A percentile compares a stretch with the other conserved stretches of the same genome.
Conservation (phyloP, 1,284 basidiomycete species). For the Rhodotorula mucilaginosa region DNA sequence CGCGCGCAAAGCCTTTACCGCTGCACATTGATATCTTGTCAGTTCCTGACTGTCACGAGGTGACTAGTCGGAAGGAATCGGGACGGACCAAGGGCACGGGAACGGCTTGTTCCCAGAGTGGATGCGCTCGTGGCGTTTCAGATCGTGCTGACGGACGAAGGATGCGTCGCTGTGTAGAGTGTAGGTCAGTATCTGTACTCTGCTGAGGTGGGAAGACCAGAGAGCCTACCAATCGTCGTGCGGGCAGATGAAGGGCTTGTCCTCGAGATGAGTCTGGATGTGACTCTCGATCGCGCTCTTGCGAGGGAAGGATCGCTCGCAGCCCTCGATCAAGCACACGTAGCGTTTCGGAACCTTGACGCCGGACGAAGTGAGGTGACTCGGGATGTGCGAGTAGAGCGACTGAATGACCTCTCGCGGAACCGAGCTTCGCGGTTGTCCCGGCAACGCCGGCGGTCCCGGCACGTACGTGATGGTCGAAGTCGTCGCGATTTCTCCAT, state of each 20-base stretch:
- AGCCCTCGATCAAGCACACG: conserved; percentile 51
- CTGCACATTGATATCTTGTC: conserved; percentile 38
- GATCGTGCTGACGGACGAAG: conserved; percentile 54
- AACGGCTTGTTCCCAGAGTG: conserved; percentile 53
- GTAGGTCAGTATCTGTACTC: not conserved
- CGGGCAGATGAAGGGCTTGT: conserved; percentile 54
- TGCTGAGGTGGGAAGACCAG: not conserved
- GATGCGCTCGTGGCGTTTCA: conserved; percentile 52
- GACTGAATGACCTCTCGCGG: conserved; percentile 39
- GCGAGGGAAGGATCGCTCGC: conserved; percentile 52
- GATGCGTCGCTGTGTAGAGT: conserved; percentile 37
- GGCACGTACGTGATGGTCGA: conserved; percentile 28
- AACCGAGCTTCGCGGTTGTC: conserved; percentile 26
- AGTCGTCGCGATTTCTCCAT: conserved; percentile 11
- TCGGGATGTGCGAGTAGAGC: conserved; percentile 36
- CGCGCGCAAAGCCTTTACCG: conserved; percentile 53
- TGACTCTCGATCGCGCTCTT: conserved; percentile 54
- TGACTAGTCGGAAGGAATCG: not conserved
- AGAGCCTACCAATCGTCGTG: conserved; percentile 47
- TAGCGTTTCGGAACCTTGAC: conserved; percentile 44
- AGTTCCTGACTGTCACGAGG: not conserved
- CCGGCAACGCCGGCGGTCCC: conserved; percentile 18
- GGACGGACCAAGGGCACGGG: conserved; percentile 51
- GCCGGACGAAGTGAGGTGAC: conserved; percentile 25
- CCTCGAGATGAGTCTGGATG: conserved; percentile 55